Base-by-base conservation (phyloP, 108 stramenopile genomes). In the Cyclotella cryptica region DNA sequence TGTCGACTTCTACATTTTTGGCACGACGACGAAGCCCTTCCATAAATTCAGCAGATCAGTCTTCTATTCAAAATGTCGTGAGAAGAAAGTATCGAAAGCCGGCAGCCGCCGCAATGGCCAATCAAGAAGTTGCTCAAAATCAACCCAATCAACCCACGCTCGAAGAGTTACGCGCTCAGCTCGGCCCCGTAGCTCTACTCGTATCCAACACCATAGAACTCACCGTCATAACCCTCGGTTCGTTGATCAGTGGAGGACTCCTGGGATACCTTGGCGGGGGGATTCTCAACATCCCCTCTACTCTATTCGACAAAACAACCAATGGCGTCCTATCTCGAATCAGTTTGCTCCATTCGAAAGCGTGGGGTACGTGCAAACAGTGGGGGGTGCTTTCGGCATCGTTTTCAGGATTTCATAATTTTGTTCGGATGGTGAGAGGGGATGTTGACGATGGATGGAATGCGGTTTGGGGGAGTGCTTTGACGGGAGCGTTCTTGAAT, bases 401-500 rank as follows among this genome's bases (percentile, higher is more conserved):
- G 12, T 92, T 93, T 72, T 85, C 88, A 14, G 94, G 94, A 11
- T 92, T 81, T 66, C 67, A 87, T 52, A 85, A 82, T 39, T 70
- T 87, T 11, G 75, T 79, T 1, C 46, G 82, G 51, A 64, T 90
- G 49, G 29, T 78, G 26, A 78, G 93, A 51, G 87, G 88, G 21
- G 88, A 74, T 10, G 77, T 87, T 39, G 84, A 91, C 19, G 92
- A 90, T 61, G 71, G 61, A 14, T 92, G 92, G 94, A 95, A 88
- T 70, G 71, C 85, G 12, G 69, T 95, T 12, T 47, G 88, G 39
- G 84, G 86, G 2, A 85, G 82, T 76, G 89, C 88, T 0, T 59
- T 88, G 13, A 86, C 90, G 11, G 94, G 94, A 27, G 94, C 92
- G 17, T 91, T 86, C 54, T 85, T 95, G 58, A 87, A 85, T 68